A percentile compares a stretch with the other conserved stretches of the same genome.
Evolutionary conservation across 257 asterid genomes (phyloP).

Genomic region (Gynochthodes officinalis): DNA sequence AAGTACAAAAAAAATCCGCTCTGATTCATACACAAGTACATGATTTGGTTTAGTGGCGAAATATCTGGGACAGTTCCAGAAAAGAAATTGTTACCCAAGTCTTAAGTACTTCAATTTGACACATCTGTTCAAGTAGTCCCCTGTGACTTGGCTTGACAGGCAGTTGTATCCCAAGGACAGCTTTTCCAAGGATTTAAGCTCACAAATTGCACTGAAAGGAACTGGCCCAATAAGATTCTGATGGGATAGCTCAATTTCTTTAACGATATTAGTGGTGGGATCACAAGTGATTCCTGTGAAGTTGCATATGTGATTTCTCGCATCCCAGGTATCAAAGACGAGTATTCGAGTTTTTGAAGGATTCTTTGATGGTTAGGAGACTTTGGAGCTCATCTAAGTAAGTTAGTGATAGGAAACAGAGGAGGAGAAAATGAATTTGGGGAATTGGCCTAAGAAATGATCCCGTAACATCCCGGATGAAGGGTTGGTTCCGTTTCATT

Average conservation of each 20-base stretch:
- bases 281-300: conserved; percentile 67
- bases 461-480: conserved; percentile 39
- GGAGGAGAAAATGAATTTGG: conserved; percentile 20
- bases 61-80: conserved; percentile 59
- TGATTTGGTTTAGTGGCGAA: conserved; percentile 35
- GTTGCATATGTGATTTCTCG: conserved; percentile 26
- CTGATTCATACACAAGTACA: conserved; percentile 44
- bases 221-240: conserved; percentile 45
- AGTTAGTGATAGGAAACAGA: conserved; percentile 36
- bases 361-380: conserved; percentile 50
- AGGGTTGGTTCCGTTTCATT: no score
- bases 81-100: conserved; percentile 62
- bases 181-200: conserved; percentile 50
- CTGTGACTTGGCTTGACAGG: conserved; percentile 36
- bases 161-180: conserved; percentile 58
- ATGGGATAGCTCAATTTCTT: conserved; percentile 59
- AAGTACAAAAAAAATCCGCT: conserved; percentile 69
- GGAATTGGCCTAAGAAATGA: conserved; percentile 26
- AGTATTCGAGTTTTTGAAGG: conserved; percentile 41
- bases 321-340: conserved; percentile 61
- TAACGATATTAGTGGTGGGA: conserved; percentile 33
- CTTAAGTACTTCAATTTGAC: conserved; percentile 48
- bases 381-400: conserved; percentile 57
- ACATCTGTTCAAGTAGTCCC: conserved; percentile 50
- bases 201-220: conserved; percentile 49